A percentile compares a stretch with the other conserved stretches of the same genome.
These are phyloP conservation scores for Huntiella decipiens DNA, from an alignment of 2,329 filamentous ascomycete genomes.

Conservation along the genomic window DNA sequence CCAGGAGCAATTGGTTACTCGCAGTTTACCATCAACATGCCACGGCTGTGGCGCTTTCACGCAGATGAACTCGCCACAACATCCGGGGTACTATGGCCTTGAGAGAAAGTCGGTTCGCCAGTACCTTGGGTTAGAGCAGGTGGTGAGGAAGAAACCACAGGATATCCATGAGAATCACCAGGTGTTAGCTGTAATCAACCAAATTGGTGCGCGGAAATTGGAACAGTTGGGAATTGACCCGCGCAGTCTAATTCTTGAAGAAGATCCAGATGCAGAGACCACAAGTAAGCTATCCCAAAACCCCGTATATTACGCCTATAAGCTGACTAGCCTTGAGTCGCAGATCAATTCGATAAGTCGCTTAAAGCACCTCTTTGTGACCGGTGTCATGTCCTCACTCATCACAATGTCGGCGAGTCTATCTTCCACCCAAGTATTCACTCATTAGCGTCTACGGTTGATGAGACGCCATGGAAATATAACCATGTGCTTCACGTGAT, in stretches of 20 bases:
- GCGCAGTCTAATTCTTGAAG: slow-evolving; percentile 12
- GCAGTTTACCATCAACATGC: slow-evolving; percentile 35
- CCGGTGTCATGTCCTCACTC: slow-evolving; percentile 63
- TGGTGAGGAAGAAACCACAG: slow-evolving; percentile 29
- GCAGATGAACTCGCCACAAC: slow-evolving; percentile 31
- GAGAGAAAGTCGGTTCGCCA: slow-evolving; percentile 30
- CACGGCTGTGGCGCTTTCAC: slow-evolving; percentile 46
- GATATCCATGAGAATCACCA: slow-evolving; percentile 22
- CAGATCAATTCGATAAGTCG: slow-evolving; percentile 6
- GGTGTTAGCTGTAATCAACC: slow-evolving; percentile 11
- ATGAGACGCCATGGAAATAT: slow-evolving; percentile 71
- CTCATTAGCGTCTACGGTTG: slow-evolving; percentile 64
- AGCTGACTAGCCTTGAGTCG: not conserved
- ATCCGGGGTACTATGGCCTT: slow-evolving; percentile 38
- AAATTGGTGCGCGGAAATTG: slow-evolving; percentile 23
- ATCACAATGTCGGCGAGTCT: slow-evolving; percentile 50
- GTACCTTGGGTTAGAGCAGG: slow-evolving; percentile 21
- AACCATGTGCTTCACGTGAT: slow-evolving; percentile 94
- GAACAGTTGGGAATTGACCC: slow-evolving; percentile 28
- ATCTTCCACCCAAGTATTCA: slow-evolving; percentile 69
- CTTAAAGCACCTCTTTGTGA: slow-evolving; percentile 51
- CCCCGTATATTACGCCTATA: no score
- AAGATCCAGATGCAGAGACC: slow-evolving; percentile 7
- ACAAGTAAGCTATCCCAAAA: slow-evolving; percentile 5
- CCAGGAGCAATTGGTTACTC: not conserved